Evolutionary conservation across 2,329 filamentous ascomycete species (phyloP).

Genomic region (Sporothrix sp.): DNA sequence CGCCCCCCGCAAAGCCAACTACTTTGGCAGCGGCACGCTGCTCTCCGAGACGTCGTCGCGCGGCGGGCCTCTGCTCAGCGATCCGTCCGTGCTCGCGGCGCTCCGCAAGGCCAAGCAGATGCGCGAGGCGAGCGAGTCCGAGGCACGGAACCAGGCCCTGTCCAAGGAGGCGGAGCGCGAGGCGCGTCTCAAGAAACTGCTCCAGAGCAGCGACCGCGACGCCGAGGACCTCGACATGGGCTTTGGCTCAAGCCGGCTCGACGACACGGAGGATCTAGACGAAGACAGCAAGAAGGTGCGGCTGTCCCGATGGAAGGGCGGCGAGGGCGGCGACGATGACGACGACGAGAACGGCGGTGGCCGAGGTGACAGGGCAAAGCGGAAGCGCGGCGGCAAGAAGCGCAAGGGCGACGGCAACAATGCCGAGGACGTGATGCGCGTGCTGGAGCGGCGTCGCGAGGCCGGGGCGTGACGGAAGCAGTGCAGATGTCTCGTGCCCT

Average conservation of each 20-base stretch:
- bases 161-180: constrained; percentile 43
- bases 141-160: constrained; percentile 28
- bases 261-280: constrained; percentile 79
- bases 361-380: constrained; percentile 42
- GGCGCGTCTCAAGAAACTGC: constrained; percentile 62
- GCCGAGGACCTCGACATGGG: constrained; percentile 89
- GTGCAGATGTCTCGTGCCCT: not conserved
- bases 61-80: constrained; percentile 49
- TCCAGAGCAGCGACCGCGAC: constrained; percentile 66
- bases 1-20: constrained; percentile 37
- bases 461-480: constrained; percentile 17
- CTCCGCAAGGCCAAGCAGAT: constrained; percentile 74
- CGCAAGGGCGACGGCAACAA: constrained; percentile 70
- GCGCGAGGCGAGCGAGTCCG: constrained; percentile 35
- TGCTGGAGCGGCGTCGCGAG: constrained; percentile 54
- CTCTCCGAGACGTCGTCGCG: constrained; percentile 40
- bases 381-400: constrained; percentile 65
- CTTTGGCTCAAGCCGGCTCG: constrained; percentile 79
- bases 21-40: constrained; percentile 53
- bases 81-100: constrained; percentile 72
- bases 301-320: constrained; percentile 48
- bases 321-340: constrained; percentile 39
- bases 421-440: constrained; percentile 68
- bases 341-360: constrained; percentile 36
- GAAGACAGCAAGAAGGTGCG: constrained; percentile 55